Percentiles rank a stretch among this genome's conserved stretches.
Conservation (phyloP, 2,329 filamentous ascomycete genomes). For the Talaromyces piceae region DNA sequence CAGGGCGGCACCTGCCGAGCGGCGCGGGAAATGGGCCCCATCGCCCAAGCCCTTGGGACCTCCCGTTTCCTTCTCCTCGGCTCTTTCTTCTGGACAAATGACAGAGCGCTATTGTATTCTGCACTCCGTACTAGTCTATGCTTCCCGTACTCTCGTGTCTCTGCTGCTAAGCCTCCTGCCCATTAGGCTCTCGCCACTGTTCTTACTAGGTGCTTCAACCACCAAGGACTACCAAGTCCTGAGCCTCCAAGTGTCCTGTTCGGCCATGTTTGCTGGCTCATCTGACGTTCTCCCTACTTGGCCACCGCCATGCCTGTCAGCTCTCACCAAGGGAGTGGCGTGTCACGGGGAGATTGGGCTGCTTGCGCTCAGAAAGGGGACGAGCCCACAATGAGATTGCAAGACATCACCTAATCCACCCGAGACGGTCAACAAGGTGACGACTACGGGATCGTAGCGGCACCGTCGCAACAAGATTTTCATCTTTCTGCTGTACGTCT, state of each 20-base stretch:
- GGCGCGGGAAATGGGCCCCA: slow-evolving; percentile 3
- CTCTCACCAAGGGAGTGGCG: too few relatives aligned
- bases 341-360: neutral
- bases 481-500: neutral
- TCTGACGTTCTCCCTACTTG: neutral
- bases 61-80: neutral
- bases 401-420: neutral
- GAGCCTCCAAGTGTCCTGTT: neutral
- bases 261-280: neutral
- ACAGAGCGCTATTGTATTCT: too few relatives aligned
- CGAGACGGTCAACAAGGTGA: too few relatives aligned
- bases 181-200: too few relatives aligned
- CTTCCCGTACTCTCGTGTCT: neutral
- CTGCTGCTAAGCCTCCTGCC: too few relatives aligned
- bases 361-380: neutral
- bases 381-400: neutral
- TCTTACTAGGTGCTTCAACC: too few relatives aligned
- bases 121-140: too few relatives aligned
- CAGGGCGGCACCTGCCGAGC: slow-evolving; percentile 4
- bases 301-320: neutral
- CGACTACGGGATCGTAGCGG: neutral
- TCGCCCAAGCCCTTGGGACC: slow-evolving; percentile 12
- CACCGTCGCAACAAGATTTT: neutral
- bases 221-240: too few relatives aligned
- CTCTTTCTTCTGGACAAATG: neutral